Evolutionary conservation across 768 basidiomycete genomes (phyloP), one percentile per base, ranked within the genome.

Genomic region (Auriculariales sp.): DNA sequence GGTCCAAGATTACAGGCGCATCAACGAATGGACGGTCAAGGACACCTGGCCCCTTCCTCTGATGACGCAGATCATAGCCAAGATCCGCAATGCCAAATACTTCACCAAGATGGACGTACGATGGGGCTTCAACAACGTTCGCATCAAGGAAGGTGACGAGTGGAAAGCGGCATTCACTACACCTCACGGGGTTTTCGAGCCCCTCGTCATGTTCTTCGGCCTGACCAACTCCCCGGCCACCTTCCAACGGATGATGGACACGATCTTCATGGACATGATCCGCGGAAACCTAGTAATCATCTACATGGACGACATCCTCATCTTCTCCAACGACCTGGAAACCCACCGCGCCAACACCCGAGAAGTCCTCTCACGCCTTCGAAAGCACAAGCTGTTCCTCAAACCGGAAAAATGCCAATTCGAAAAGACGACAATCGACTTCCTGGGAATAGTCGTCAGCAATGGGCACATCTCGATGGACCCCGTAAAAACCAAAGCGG

Each of bases 101-200:
- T 64, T 62, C 47, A 61, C 59, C 7, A 61, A 59, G 36, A 11
- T 62, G 12, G 61, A 71, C 52, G 47, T 68, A 10, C 46, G 55
- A 0, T 58, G 56, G 44, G 66, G 62, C 0, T 71, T 66, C 36
- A 63, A 71, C 46, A 60, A 62, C 4, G 42, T 67, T 3, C 48
- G 54, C 1, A 66, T 74, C 45, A 62, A 61, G 11, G 59, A 66
- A 35, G 71, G 70, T 2, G 63, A 73, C 50, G 59, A 71, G 55
- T 65, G 59, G 61, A 74, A 70, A 52, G 69, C 63, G 1, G 66
- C 62, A 14, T 68, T 77, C 53, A 44, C 55, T 2, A 69, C 65
- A 0, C 53, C 61, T 12, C 53, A 53, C 4, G 70, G 71, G 1
- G 54, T 63, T 0, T 72, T 64, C 47, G 64, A 75, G 61, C 68